Base-by-base conservation (phyloP, 495 filamentous ascomycete species). In the Aspergillus baeticus region DNA sequence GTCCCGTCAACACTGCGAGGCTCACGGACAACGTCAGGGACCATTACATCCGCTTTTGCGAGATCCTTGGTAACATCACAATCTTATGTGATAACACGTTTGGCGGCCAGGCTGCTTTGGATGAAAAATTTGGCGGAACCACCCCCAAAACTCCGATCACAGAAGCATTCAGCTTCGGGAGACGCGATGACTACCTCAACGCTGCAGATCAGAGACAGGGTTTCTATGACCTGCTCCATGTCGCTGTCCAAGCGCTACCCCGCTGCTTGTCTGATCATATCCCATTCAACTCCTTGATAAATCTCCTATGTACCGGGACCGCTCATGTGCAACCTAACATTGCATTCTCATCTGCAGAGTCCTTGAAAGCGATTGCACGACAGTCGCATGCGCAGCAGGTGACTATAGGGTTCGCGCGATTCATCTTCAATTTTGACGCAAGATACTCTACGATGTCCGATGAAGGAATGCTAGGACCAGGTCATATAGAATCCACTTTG, bases 391-490 rank as follows among this genome's bases (percentile, higher is more conserved):
- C 94, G 1, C 92, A 98, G 63, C 90, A 92, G 69, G 93, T 98
- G 20, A 97, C 93, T 2, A 95, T 96, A 65, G 92, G 95, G 4
- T 98, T 98, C 74, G 89, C 92, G 14, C 77, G 92, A 36, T 98
- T 98, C 61, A 98, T 98, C 31, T 97, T 99, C 76, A 95, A 91
- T 51, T 98, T 97, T 65, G 95, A 99, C 71, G 91, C 93, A 59
- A 87, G 91, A 23, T 97, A 97, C 70, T 90, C 92, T 1, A 98
- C 94, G 18, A 96, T 96, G 88, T 96, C 92, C 8, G 95, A 98
- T 63, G 92, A 96, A 39, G 94, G 95, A 3, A 92, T 99, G 90
- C 83, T 98, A 21, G 94, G 94, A 6, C 86, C 91, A 21, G 90
- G 86, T 10, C 95, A 98, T 66, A 96, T 98, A 47, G 95, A 99